Conservation (phyloP, 768 basidiomycete species). For the Tricholoma hemisulphureum region DNA sequence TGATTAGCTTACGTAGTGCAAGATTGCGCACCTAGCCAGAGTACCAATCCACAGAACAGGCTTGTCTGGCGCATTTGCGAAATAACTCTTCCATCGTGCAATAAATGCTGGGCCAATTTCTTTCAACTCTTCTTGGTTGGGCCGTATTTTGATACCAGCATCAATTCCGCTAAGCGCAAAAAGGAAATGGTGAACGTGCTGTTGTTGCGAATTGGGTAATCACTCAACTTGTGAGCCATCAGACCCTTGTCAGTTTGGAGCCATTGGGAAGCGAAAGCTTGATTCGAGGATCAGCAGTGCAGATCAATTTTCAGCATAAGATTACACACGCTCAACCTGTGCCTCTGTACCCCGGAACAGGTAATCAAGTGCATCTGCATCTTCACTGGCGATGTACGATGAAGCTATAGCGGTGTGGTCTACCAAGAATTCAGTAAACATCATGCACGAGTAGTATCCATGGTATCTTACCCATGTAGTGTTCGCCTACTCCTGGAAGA, state of each 20-base stretch:
- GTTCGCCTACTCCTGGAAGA: slow-evolving; percentile 78
- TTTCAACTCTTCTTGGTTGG: not conserved
- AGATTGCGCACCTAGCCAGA: slow-evolving; percentile 37
- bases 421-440: slow-evolving; percentile 13
- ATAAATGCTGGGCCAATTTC: not conserved
- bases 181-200: not conserved
- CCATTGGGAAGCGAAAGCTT: slow-evolving; percentile 18
- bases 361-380: slow-evolving; percentile 48
- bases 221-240: slow-evolving; percentile 36
- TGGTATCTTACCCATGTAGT: slow-evolving; percentile 46
- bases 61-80: not conserved
- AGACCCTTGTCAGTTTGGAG: slow-evolving; percentile 21
- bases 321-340: slow-evolving; percentile 39
- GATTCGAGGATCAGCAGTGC: not conserved
- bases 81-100: not conserved
- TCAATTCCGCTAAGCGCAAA: not conserved
- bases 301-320: not conserved
- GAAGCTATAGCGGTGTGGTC: slow-evolving; percentile 40
- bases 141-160: not conserved
- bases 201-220: not conserved
- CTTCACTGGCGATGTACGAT: slow-evolving; percentile 44
- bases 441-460: not conserved
- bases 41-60: slow-evolving; percentile 45
- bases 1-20: not conserved
- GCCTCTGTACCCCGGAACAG: slow-evolving; percentile 41